phyloP scores from a whole-genome alignment of 441 rosid genomes.

The Rhodomyrtus psidioides region DNA sequence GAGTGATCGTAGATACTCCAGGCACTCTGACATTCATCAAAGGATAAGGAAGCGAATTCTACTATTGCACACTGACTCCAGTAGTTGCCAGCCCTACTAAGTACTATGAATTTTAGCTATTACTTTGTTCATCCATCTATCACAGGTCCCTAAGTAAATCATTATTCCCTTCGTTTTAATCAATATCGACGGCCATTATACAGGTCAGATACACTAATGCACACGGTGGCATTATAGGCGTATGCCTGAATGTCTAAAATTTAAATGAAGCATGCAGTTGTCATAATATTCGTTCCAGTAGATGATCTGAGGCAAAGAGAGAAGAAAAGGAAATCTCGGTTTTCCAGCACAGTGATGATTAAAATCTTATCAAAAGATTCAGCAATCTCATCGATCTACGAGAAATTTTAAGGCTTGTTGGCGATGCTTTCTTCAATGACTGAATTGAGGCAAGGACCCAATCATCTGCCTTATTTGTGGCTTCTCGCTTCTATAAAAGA shows the following conservation, averaged over 20 bases:
- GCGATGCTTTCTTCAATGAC: constrained; percentile 70
- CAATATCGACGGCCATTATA: neutral
- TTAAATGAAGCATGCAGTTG: neutral
- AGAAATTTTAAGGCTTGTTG: constrained; percentile 85
- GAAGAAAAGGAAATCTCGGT: neutral
- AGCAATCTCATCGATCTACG: constrained; percentile 53
- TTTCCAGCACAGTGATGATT: neutral
- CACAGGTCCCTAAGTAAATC: neutral
- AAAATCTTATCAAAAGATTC: neutral
- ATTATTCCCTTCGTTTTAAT: neutral
- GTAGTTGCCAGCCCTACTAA: neutral
- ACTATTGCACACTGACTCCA: neutral
- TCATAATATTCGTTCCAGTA: neutral
- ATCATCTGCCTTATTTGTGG: constrained; percentile 25
- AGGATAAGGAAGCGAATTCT: neutral
- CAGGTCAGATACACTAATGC: neutral
- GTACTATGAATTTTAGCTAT: neutral
- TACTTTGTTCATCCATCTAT: neutral
- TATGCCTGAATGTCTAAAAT: neutral
- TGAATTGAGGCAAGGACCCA: constrained; percentile 53
- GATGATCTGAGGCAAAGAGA: neutral
- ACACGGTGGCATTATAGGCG: neutral
- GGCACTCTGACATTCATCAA: neutral
- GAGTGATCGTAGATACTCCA: neutral
- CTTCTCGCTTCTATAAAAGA: constrained; percentile 57